Base-by-base conservation (phyloP, 1,139 yeast species). In the Lodderomyces parapsilosis region DNA sequence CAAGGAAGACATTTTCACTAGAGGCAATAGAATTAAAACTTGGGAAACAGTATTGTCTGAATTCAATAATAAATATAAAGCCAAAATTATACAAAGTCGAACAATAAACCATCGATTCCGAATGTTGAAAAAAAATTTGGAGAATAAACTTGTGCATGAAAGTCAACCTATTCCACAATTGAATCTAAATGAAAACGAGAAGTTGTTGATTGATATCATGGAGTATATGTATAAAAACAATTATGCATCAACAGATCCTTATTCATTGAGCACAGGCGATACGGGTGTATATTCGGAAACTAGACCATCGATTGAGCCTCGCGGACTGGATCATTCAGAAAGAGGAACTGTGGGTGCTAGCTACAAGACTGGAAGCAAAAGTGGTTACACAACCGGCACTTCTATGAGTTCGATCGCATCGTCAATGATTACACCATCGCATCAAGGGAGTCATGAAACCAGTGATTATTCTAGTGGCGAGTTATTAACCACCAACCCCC, bases 81-180 rank as follows among this genome's bases (percentile, higher is more conserved):
- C 62, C 27, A 51, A 49, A 14, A 58, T 63, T 14, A 45, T 62
- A 2, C 68, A 63, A 45, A 54, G 63, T n/a, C 40, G 68, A 36
- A 64, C 68, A 7, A 53, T 64, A 38, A 63, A 58, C 41, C 64
- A 63, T 38, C 52, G 68, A 23, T 64, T 62, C 47, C 60, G 59
- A 39, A 43, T 45, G 7, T 43, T 64, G 11, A 53, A 59, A 11
- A 55, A 53, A 41, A 63, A 64, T 47, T 49, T 62, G 25, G 60
- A 60, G 39, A 47, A 56, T 31, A 50, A 60, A 39, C 43, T 59
- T 28, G 38, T 52, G 10, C 55, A 46, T 37, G 61, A 55, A 30
- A 49, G 48, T 23, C 34, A 32, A 13, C 45, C 45, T 4, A 33
- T 51, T 6, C 31, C 40, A 25, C 52, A 49, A 11, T 40, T 52